A percentile compares a stretch with the other conserved stretches of the same genome.
Conservation (phyloP, 1,284 basidiomycete genomes). For the Moesziomyces parantarcticus region DNA sequence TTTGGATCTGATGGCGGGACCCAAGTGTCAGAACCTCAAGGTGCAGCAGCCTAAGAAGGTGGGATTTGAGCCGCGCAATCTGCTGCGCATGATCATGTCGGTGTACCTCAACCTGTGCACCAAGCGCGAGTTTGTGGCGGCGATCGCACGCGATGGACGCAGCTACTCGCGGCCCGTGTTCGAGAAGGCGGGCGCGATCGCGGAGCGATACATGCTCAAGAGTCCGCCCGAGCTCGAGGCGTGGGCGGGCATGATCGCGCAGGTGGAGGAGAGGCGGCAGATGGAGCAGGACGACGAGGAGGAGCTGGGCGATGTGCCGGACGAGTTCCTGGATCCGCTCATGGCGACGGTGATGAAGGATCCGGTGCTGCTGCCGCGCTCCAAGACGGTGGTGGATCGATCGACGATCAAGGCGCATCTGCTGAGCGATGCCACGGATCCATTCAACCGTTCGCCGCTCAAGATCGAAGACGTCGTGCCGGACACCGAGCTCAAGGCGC, state of each 20-base stretch:
- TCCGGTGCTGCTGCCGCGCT: conserved; percentile 90
- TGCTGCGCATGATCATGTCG: conserved; percentile 88
- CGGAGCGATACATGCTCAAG: conserved; percentile 78
- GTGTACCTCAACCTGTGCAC: conserved; percentile 90
- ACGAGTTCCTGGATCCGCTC: conserved; percentile 90
- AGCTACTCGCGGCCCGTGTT: conserved; percentile 89
- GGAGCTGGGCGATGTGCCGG: conserved; percentile 91
- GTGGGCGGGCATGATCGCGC: conserved; percentile 78
- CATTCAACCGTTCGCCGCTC: conserved; percentile 69
- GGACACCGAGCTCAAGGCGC: conserved; percentile 54
- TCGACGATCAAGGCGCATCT: conserved; percentile 95
- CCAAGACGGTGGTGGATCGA: conserved; percentile 82
- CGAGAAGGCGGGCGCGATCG: conserved; percentile 80
- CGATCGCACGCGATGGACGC: conserved; percentile 90
- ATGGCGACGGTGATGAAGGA: conserved; percentile 96
- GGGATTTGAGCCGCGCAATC: conserved; percentile 84
- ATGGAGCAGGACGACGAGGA: conserved; percentile 84
- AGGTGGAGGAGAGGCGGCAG: conserved; percentile 84
- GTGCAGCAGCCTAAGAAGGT: conserved; percentile 89
- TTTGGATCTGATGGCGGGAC: conserved; percentile 87
- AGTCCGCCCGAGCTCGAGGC: conserved; percentile 81
- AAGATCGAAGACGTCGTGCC: conserved; percentile 68
- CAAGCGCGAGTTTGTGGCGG: conserved; percentile 82
- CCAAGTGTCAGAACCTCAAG: conserved; percentile 80
- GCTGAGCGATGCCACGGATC: conserved; percentile 81